These are phyloP conservation scores for Kwoniella bestiolae DNA, from an alignment of 768 basidiomycete species.

Conservation along the genomic window DNA sequence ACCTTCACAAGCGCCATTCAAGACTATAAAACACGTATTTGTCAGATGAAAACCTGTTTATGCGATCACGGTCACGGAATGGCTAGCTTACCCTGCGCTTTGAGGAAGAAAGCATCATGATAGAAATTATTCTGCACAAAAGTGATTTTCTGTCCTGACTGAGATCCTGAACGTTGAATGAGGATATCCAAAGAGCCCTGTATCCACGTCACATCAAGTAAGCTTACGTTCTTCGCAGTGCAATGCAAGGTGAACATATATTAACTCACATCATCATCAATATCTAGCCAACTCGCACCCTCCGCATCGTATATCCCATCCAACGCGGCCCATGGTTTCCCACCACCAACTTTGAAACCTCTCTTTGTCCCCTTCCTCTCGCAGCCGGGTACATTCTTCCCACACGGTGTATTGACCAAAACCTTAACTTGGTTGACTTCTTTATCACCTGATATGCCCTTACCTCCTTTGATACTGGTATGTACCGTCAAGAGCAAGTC, in stretches of 20 bases:
- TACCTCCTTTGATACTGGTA: constrained; percentile 58
- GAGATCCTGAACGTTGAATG: constrained; percentile 77
- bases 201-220: not conserved
- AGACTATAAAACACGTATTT: constrained; percentile 62
- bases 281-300: constrained; percentile 78
- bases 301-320: constrained; percentile 75
- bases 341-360: constrained; percentile 66
- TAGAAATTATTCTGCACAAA: constrained; percentile 98
- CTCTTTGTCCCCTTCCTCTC: constrained; percentile 60
- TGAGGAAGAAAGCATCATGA: constrained; percentile 97
- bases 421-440: constrained; percentile 51
- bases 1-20: constrained; percentile 90
- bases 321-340: constrained; percentile 66
- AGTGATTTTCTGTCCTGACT: constrained; percentile 62
- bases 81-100: constrained; percentile 76
- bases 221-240: not conserved
- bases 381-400: constrained; percentile 37
- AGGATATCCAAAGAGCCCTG: constrained; percentile 92
- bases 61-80: not conserved
- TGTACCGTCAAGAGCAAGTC: constrained; percentile 72
- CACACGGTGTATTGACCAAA: constrained; percentile 55
- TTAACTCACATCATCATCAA: constrained; percentile 87
- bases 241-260: not conserved
- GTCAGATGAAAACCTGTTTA: not conserved
- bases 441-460: constrained; percentile 50